Base-by-base conservation (phyloP, 2,329 filamentous ascomycete species). In the Monosporascus sp. region DNA sequence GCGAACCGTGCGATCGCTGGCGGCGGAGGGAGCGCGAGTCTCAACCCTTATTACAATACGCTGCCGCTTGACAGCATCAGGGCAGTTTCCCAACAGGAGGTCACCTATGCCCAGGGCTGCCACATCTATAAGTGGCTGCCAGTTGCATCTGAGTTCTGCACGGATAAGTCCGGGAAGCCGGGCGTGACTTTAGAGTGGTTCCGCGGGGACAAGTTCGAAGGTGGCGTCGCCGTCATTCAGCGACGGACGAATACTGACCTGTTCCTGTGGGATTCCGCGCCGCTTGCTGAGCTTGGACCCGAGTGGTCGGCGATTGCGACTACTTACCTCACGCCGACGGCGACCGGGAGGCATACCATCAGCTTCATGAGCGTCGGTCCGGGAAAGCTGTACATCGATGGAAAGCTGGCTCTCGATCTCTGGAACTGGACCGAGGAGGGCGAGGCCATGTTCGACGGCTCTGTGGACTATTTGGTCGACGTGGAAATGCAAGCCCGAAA, bases 351-450 rank as follows among this genome's bases (percentile, higher is more conserved):
- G 51, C 85, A 88, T 63, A 86, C 81, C 2, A 76, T 88, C 60
- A 86, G 84, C 56, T 86, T 86, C 65, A 85, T 85, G 68, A 85
- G 80, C 46, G 84, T 87, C 7, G 85, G 85, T 0, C 82, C 84
- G 0, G 85, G 84, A 4, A 78, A 74, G 58, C 69, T 88, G 47
- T 84, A 79, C 58, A 69, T 88, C 48, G 72, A 88, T 52, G 83
- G 80, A 5, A 72, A 80, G 58, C 63, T 86, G 15, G 77, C 80
- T 18, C 77, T 87, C 44, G 82, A 88, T 58, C 77, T 86, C 3
- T 87, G 84, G 85, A 73, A 88, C 59, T 88, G 84, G 85, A 85
- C 79, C 0, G 82, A 87, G 56, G 79, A 85, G 58, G 84, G 85
- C 22, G 84, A 87, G 66, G 84, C 85, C 28, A 87, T 88, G 85